phyloP scores from a whole-genome alignment of 2,329 filamentous ascomycete species.

The Sphaerostilbella broomeana region DNA sequence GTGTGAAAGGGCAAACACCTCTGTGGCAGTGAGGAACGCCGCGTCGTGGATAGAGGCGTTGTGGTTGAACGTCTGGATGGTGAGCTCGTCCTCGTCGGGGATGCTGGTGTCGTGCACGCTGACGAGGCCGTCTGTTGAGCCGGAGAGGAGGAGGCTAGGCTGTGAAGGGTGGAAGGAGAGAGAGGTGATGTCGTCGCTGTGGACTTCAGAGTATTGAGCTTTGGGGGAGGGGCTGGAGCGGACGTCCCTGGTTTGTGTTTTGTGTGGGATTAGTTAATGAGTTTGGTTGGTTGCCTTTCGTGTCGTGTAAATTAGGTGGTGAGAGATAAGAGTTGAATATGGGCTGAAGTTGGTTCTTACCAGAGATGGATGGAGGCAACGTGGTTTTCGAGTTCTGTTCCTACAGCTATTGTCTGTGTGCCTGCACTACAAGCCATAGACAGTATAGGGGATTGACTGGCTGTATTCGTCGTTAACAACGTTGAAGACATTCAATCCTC shows the following conservation, averaged over 20 bases:
- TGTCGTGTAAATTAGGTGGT: background rate
- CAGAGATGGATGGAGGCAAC: slow-evolving; percentile 56
- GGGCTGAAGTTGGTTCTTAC: slow-evolving; percentile 29
- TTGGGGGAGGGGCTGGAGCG: slow-evolving; percentile 41
- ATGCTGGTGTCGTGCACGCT: slow-evolving; percentile 68
- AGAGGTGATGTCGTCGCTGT: slow-evolving; percentile 62
- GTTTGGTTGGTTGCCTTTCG: background rate
- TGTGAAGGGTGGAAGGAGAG: slow-evolving; percentile 52
- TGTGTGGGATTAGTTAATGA: background rate
- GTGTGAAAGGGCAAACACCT: slow-evolving; percentile 67
- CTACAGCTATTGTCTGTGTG: slow-evolving; percentile 58
- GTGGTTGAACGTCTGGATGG: slow-evolving; percentile 74
- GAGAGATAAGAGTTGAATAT: background rate
- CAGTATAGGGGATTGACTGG: slow-evolving; percentile 47
- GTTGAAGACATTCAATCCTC: too few species aligned
- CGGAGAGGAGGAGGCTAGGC: slow-evolving; percentile 60
- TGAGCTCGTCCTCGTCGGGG: slow-evolving; percentile 67
- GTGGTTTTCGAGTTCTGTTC: slow-evolving; percentile 64
- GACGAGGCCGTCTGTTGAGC: slow-evolving; percentile 73
- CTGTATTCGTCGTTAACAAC: slow-evolving; percentile 23
- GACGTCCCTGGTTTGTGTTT: slow-evolving; percentile 45
- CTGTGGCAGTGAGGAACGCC: slow-evolving; percentile 57
- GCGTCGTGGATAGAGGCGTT: slow-evolving; percentile 67
- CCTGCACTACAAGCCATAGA: slow-evolving; percentile 56
- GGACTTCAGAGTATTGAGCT: slow-evolving; percentile 55